Evolutionary conservation across 2,329 filamentous ascomycete species (phyloP).

Genomic region (Xylariomycetidae sp.): DNA sequence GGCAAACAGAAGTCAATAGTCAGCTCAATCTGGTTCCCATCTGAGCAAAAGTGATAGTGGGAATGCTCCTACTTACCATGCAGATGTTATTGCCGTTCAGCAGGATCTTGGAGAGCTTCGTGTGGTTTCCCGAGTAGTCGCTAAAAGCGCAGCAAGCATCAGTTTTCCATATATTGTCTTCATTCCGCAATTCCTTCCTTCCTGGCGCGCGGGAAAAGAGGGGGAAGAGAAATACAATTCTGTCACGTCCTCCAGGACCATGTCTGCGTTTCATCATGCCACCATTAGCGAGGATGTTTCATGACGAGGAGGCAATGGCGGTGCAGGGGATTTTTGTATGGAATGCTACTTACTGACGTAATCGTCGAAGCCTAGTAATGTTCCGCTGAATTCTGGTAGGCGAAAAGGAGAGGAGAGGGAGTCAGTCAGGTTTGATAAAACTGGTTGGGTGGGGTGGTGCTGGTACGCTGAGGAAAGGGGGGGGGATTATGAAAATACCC

Average conservation of each 20-base stretch:
- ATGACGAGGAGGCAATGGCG: background rate
- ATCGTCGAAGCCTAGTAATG: constrained; percentile 93
- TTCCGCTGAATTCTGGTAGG: constrained; percentile 94
- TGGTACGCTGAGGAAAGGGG: too few species aligned
- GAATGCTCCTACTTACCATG: constrained; percentile 81
- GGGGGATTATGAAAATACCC: constrained; percentile 48
- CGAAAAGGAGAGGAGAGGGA: too few species aligned
- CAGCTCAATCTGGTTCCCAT: too few species aligned
- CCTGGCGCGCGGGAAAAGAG: background rate
- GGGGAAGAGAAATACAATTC: constrained; percentile 66
- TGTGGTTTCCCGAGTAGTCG: constrained; percentile 84
- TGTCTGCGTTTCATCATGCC: constrained; percentile 58
- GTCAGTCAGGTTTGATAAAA: too few species aligned
- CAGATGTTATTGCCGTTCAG: constrained; percentile 98
- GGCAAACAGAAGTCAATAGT: constrained; percentile 5
- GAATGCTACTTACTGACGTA: constrained; percentile 92
- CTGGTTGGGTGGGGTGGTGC: too few species aligned
- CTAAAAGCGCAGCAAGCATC: constrained; percentile 40
- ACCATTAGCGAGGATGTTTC: constrained; percentile 2
- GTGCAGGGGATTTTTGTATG: too few species aligned
- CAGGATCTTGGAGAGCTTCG: constrained; percentile 88
- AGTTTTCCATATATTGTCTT: too few species aligned
- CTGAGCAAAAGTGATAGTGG: too few species aligned
- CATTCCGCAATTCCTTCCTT: too few species aligned
- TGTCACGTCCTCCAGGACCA: constrained; percentile 96